These are phyloP conservation scores for Apiospora aurea DNA, from an alignment of 2,329 filamentous ascomycete genomes.

Conservation along the genomic window DNA sequence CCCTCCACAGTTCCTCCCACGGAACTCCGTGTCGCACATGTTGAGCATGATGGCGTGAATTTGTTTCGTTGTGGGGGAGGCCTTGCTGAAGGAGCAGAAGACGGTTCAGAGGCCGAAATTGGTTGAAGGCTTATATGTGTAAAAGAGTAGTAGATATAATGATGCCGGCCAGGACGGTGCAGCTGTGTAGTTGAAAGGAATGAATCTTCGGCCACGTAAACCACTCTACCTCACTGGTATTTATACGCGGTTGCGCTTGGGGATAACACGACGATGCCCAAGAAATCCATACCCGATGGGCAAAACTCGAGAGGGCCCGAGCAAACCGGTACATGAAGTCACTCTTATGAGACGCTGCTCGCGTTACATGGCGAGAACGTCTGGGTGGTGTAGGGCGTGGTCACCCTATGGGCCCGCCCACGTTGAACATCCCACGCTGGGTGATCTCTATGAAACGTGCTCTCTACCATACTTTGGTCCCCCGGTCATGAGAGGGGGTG, in stretches of 20 bases:
- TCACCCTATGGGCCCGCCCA: conserved; percentile 15
- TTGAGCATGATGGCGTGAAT: not conserved
- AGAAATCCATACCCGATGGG: not conserved
- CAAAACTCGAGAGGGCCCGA: conserved; percentile 11
- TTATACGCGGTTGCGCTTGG: not conserved
- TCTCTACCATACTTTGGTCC: conserved; percentile 6
- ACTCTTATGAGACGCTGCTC: not conserved
- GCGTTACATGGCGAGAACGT: conserved; percentile 12
- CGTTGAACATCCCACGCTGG: conserved; percentile 3
- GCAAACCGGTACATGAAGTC: not conserved
- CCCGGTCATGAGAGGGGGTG: not conserved
- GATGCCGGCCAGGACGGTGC: not conserved
- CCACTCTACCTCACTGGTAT: not conserved
- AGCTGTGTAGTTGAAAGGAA: not conserved
- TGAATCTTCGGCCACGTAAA: not conserved
- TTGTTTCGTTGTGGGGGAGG: not conserved
- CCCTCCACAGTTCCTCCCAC: not conserved
- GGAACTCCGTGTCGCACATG: not conserved
- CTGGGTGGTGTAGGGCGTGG: conserved; percentile 15
- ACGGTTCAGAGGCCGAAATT: no score
- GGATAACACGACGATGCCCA: not conserved
- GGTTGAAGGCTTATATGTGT: not conserved
- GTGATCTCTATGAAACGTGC: conserved; percentile 11
- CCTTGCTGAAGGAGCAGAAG: not conserved
- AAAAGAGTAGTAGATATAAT: not conserved